Percentiles rank a stretch among this genome's conserved stretches.
phyloP scores from a whole-genome alignment of 768 basidiomycete species.

The Termitomyces sp. region DNA sequence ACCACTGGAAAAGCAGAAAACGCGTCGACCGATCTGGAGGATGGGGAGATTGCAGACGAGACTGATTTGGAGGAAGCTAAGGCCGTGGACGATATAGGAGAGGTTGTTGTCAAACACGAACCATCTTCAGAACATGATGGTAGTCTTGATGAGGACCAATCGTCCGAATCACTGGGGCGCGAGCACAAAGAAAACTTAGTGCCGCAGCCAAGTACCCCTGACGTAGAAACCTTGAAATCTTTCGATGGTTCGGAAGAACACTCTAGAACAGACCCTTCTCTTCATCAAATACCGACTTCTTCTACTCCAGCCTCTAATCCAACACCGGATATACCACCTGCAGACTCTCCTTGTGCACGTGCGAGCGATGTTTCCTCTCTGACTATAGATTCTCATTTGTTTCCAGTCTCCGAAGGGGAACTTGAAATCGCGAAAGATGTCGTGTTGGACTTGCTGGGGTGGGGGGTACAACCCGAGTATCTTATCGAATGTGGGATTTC shows the following conservation, averaged over 20 bases:
- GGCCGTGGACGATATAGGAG: neutral
- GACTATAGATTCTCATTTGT: neutral
- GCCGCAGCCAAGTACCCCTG: neutral
- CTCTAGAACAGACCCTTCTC: neutral
- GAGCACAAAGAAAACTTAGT: neutral
- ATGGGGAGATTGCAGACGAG: constrained; percentile 22
- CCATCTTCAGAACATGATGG: neutral
- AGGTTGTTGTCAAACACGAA: neutral
- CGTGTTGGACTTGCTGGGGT: constrained; percentile 56
- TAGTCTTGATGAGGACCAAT: neutral
- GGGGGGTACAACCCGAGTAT: constrained; percentile 52
- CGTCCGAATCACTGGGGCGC: neutral
- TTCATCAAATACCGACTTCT: neutral
- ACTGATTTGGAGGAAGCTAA: neutral
- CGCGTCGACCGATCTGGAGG: constrained; percentile 14
- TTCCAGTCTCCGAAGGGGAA: constrained; percentile 39
- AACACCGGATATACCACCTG: neutral
- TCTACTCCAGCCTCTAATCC: neutral
- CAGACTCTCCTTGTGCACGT: constrained; percentile 5
- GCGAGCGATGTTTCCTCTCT: neutral
- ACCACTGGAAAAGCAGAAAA: neutral
- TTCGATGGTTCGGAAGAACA: neutral
- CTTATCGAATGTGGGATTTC: constrained; percentile 45
- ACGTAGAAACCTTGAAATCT: neutral
- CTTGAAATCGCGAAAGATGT: constrained; percentile 43